A percentile compares a stretch with the other conserved stretches of the same genome.
These are phyloP conservation scores for Ustilago bromivora DNA, from an alignment of 1,284 basidiomycete genomes.

Conservation along the genomic window DNA sequence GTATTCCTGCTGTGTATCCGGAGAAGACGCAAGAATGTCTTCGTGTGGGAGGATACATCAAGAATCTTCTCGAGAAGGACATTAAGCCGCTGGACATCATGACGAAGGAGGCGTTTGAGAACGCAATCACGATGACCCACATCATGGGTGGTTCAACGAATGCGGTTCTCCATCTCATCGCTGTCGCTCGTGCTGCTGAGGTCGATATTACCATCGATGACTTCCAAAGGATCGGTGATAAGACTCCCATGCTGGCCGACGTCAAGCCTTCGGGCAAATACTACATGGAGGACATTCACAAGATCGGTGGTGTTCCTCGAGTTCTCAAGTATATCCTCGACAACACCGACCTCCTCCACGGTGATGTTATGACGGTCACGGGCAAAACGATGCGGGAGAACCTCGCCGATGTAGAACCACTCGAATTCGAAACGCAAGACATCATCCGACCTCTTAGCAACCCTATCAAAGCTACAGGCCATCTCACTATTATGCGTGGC, in stretches of 20 bases:
- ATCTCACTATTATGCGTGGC: conserved; percentile 88
- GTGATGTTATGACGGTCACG: conserved; percentile 86
- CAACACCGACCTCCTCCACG: conserved; percentile 79
- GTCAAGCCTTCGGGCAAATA: conserved; percentile 77
- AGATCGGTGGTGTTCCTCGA: conserved; percentile 71
- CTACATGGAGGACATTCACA: conserved; percentile 89
- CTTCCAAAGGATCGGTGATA: conserved; percentile 77
- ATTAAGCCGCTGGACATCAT: conserved; percentile 95
- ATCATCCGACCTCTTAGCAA: conserved; percentile 84
- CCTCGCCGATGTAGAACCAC: conserved; percentile 81
- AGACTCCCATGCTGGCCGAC: conserved; percentile 87
- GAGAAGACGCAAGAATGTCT: conserved; percentile 88
- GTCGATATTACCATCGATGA: conserved; percentile 85
- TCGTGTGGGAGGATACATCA: conserved; percentile 83
- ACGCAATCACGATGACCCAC: conserved; percentile 82
- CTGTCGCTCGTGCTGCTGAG: conserved; percentile 87
- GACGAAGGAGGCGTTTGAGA: conserved; percentile 94
- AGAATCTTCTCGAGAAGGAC: conserved; percentile 83
- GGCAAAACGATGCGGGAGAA: conserved; percentile 89
- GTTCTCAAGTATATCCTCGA: conserved; percentile 81
- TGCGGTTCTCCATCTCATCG: conserved; percentile 89
- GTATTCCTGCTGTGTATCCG: conserved; percentile 83
- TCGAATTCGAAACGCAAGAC: conserved; percentile 75
- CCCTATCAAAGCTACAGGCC: conserved; percentile 89
- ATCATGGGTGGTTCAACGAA: conserved; percentile 84